These are phyloP conservation scores for Fraxinus latifolia DNA, from an alignment of 305 asterid genomes.

Conservation along the genomic window DNA sequence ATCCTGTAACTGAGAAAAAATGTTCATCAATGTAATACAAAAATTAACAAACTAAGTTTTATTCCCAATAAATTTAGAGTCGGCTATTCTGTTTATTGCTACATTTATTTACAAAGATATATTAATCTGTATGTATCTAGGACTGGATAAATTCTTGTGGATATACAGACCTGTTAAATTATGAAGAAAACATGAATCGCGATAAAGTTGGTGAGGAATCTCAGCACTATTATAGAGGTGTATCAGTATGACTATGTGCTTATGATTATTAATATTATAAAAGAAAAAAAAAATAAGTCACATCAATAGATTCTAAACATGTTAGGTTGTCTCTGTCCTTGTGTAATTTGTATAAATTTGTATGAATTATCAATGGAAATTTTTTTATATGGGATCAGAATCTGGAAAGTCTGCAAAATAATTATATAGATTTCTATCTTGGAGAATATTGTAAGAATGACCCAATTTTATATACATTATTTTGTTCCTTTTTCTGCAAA, in stretches of 20 bases:
- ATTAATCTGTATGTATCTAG: constrained; percentile 15
- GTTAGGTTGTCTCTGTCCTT: neutral
- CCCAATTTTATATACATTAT: constrained; percentile 23
- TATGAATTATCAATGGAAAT: neutral
- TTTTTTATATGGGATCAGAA: constrained; percentile 27
- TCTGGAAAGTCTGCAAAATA: constrained; percentile 13
- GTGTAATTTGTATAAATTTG: neutral
- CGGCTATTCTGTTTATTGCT: constrained; percentile 1
- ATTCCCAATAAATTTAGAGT: neutral
- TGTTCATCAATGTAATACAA: neutral
- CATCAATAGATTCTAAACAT: constrained; percentile 23
- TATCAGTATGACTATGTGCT: neutral
- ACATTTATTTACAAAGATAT: neutral
- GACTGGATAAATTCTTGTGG: constrained; percentile 22
- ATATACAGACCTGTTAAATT: neutral
- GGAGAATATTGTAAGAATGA: constrained; percentile 32
- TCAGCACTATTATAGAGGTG: constrained; percentile 21
- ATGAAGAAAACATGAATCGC: constrained; percentile 47
- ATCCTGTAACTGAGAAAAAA: neutral
- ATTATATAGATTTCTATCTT: constrained; percentile 19
- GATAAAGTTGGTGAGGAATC: constrained; percentile 53
- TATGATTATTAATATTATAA: neutral
- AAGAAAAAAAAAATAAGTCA: constrained; percentile 10
- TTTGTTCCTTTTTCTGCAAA: neutral
- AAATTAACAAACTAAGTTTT: constrained; percentile 16